Evolutionary conservation across 495 filamentous ascomycete genomes (phyloP).

Genomic region (Peziza echinospora): DNA sequence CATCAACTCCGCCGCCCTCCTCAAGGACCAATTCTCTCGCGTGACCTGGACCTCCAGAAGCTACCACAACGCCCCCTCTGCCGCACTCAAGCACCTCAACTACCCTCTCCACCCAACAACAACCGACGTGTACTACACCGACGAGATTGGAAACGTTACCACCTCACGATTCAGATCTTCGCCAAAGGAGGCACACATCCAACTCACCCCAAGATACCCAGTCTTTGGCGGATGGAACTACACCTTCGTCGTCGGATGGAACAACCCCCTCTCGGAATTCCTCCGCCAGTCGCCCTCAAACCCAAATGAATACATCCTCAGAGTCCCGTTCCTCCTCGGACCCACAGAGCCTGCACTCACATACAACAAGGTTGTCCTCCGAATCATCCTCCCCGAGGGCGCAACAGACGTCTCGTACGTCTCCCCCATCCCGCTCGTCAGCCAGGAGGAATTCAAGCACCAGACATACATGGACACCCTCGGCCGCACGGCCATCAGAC

Average conservation of each 20-base stretch:
- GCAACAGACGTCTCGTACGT: conserved; percentile 43
- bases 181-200: conserved; percentile 55
- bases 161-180: conserved; percentile 73
- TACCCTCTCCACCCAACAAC: conserved; percentile 60
- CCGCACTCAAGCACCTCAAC: conserved; percentile 60
- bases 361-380: conserved; percentile 60
- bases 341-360: conserved; percentile 77
- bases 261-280: conserved; percentile 56
- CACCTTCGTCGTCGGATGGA: conserved; percentile 86
- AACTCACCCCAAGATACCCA: conserved; percentile 80
- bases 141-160: conserved; percentile 92
- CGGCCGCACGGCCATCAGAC: conserved; percentile 61
- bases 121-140: conserved; percentile 74
- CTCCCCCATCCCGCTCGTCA: conserved; percentile 32
- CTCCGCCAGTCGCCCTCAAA: conserved; percentile 37
- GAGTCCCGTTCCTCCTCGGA: conserved; percentile 88
- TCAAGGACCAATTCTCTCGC: conserved; percentile 66
- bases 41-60: conserved; percentile 56
- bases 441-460: conserved; percentile 36
- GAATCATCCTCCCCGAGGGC: conserved; percentile 76
- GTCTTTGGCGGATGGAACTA: conserved; percentile 96
- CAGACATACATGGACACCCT: conserved; percentile 87
- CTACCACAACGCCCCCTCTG: conserved; percentile 54
- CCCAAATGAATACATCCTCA: conserved; percentile 54
- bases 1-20: conserved; percentile 61